Conservation (phyloP, 768 basidiomycete genomes). For the Pleurotus ostreatus region DNA sequence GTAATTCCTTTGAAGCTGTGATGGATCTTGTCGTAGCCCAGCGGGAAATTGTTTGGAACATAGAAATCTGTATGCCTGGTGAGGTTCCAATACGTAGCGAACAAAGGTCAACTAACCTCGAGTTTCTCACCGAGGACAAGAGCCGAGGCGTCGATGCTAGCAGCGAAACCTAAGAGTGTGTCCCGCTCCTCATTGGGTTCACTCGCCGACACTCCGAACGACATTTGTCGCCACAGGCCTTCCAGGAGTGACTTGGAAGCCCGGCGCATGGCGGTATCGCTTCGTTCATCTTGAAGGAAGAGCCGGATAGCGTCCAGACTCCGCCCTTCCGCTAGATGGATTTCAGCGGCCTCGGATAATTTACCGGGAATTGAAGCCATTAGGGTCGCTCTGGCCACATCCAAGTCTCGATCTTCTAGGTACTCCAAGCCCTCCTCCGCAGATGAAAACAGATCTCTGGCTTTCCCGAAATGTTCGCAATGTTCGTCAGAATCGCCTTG, state of each 20-base stretch:
- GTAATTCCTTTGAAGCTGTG: constrained; percentile 21
- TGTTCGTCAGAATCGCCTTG: neutral
- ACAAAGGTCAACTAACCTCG: neutral
- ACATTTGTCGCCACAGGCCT: constrained; percentile 40
- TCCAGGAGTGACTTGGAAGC: constrained; percentile 38
- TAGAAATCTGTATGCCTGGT: constrained; percentile 17
- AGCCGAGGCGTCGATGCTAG: neutral
- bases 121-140: neutral
- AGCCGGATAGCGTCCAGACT: constrained; percentile 41
- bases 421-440: constrained; percentile 54
- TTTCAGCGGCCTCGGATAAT: constrained; percentile 45
- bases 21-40: neutral
- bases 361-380: constrained; percentile 35
- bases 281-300: constrained; percentile 30
- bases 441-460: constrained; percentile 41
- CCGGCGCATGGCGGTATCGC: constrained; percentile 21
- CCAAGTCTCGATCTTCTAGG: constrained; percentile 49
- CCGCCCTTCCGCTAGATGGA: constrained; percentile 46
- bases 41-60: constrained; percentile 30
- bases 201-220: constrained; percentile 30
- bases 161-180: neutral
- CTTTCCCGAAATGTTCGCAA: constrained; percentile 33
- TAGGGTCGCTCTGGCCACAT: constrained; percentile 41
- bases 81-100: neutral
- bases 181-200: constrained; percentile 7